Percentiles rank a stretch among this genome's conserved stretches.
Evolutionary conservation across 371 early-diverging fungal species (phyloP).

Genomic region (Polyrhizophydium stewartii): DNA sequence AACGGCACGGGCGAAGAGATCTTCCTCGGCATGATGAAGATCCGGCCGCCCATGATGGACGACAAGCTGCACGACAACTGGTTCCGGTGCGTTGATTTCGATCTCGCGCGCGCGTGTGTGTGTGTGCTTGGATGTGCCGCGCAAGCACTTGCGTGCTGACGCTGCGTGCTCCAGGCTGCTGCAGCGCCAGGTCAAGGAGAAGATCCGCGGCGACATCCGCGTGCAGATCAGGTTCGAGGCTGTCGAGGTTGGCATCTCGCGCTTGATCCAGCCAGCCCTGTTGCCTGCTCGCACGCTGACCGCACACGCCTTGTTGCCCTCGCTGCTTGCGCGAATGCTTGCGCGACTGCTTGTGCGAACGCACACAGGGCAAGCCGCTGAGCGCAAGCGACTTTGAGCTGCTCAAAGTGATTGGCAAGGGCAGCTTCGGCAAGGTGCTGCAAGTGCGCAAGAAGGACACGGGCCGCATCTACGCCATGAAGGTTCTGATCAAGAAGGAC

Average conservation of each 20-base stretch:
- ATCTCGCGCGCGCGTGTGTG: no score
- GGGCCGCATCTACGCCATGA: conserved; percentile 75
- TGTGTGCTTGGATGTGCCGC: no score
- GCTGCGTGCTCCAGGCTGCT: conserved; percentile 9
- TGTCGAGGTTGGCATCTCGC: conserved; percentile 24
- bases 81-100: conserved; percentile 43
- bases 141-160: no score
- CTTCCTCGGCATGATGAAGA: conserved; percentile 61
- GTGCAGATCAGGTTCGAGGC: conserved; percentile 54
- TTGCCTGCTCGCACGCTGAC: not conserved
- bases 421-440: conserved; percentile 79
- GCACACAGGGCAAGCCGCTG: conserved; percentile 36
- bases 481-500: conserved; percentile 67
- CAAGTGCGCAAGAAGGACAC: conserved; percentile 74
- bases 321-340: not conserved
- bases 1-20: conserved; percentile 40
- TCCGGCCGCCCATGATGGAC: conserved; percentile 50
- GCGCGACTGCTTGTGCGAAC: not conserved
- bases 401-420: conserved; percentile 72
- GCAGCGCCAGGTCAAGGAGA: conserved; percentile 46
- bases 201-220: conserved; percentile 62
- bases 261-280: not conserved
- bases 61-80: conserved; percentile 64
- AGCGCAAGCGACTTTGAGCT: conserved; percentile 66
- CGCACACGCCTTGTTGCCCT: not conserved